Base-by-base conservation (phyloP, 495 filamentous ascomycete species). In the Penicillium maclennaniae region DNA sequence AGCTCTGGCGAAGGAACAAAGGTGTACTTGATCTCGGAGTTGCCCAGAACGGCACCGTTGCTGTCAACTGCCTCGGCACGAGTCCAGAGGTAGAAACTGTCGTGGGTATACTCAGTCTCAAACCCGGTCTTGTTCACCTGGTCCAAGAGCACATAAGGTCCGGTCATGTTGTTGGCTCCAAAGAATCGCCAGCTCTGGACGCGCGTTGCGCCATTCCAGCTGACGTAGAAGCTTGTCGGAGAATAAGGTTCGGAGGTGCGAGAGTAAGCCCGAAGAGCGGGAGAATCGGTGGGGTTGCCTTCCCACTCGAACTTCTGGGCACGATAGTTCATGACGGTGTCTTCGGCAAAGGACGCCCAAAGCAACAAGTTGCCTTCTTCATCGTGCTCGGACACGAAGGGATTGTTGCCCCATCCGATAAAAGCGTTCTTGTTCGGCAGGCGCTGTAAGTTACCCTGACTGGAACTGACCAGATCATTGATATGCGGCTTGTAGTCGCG, bases 371-470 rank as follows among this genome's bases (percentile, higher is more conserved):
- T 76, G 4, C 84, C 83, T n/a, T 79, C 66, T 5, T 70, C 65
- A 12, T 73, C 71, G 53, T 82, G 81, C 58, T 87, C 83, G 0
- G 80, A 84, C 27, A 84, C 67, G 39, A 76, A 80, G 1, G 79
- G 69, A 41, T 78, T 75, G 50, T 79, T 81, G 2, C 83, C 83
- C 82, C 81, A 85, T 55, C 82, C 81, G 15, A 84, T 78, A 21
- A 85, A 74, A 6, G 75, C 71, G 49, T 84, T 81, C 17, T 74
- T 71, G 53, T 78, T 77, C 0, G 78, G 73, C 6, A 86, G 69
- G 2, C 79, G 59, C 57, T 86, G 85, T 25, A 80, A 68, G 49
- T 81, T 84, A 14, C 84, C 84, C 57, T 86, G 83, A 21, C 79
- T 83, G 27, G 79, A 81, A 47, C 79, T 79, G 36, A 79, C 58